Base-by-base conservation (phyloP, 169 alveolate species). In the Plasmodium vivax region DNA sequence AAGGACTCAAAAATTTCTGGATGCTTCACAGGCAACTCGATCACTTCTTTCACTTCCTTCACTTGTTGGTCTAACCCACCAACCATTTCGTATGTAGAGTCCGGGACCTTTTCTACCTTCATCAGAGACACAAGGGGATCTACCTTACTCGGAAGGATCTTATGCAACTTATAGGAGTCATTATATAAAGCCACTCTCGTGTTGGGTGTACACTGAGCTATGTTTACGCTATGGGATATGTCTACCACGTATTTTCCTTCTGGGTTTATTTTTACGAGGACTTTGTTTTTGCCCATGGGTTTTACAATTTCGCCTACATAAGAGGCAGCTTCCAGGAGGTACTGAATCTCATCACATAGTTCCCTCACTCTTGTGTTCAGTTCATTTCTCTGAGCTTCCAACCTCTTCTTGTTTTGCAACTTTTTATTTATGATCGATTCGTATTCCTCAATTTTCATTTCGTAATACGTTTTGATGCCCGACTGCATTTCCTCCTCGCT, bases 31-130 rank as follows among this genome's bases (percentile, higher is more conserved):
- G 99, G 99, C 23, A 99, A 98, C 95, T 99, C 99, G 43, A 99
- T 99, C 10, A 99, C 99, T 95, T 99, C 99, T 95, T 99, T 99
- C 32, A 99, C 99, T 96, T 99, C 99, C 95, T 99, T 98, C 12
- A 98, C 99, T 96, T 99, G 99, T 93, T 98, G 98, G 85, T 99
- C 99, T 38, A 99, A 96, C 4, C 99, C 99, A 30, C 99, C 99
- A 0, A 99, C 99, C 99, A 99, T 99, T 94, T 98, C 99, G 92
- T 99, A 98, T 30, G 99, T 99, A 88, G 99, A 97, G 97, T 99
- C 99, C 2, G 99, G 99, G 3, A 99, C 99, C 97, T 99, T 99
- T 97, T 99, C 99, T 1, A 99, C 99, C 95, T 98, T 98, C 99
- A 99, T 99, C 54, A 99, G 96, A 51, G 99, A 98, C 43, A 99